These are phyloP conservation scores for Tolypocladium endophyticum DNA, from an alignment of 2,329 filamentous ascomycete genomes.

Conservation along the genomic window DNA sequence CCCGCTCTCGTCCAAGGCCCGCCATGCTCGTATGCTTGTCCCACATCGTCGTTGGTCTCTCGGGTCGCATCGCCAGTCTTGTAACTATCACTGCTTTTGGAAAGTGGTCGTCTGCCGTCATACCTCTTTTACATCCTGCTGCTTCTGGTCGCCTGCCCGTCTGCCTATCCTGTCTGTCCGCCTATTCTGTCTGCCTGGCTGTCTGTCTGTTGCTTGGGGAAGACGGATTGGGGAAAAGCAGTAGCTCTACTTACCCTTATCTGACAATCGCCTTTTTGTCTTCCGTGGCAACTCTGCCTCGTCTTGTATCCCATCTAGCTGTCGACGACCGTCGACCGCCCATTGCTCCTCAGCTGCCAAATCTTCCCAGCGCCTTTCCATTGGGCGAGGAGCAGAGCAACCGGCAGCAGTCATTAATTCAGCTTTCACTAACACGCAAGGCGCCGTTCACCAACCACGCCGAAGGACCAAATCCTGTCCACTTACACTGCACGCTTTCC, in stretches of 20 bases:
- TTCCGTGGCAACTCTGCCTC: slow-evolving; percentile 5
- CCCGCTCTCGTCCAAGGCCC: background rate
- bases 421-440: background rate
- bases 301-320: slow-evolving; percentile 1
- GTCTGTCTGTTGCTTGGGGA: background rate
- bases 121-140: background rate
- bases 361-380: background rate
- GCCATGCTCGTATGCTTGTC: background rate
- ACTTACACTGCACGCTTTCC: background rate
- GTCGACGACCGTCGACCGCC: slow-evolving; percentile 2
- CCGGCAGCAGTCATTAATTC: background rate
- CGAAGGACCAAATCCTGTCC: background rate
- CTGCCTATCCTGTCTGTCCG: background rate
- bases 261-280: slow-evolving; percentile 8
- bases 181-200: background rate
- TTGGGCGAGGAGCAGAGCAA: background rate
- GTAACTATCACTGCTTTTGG: background rate
- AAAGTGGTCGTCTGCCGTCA: background rate
- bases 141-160: background rate
- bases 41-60: background rate
- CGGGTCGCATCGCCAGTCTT: background rate
- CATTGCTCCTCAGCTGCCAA: background rate
- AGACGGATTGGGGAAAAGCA: slow-evolving; percentile 3
- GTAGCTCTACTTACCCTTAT: slow-evolving; percentile 12
- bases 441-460: background rate